Base-by-base conservation (phyloP, 2,329 filamentous ascomycete genomes). In the Clonostachys byssicola region DNA sequence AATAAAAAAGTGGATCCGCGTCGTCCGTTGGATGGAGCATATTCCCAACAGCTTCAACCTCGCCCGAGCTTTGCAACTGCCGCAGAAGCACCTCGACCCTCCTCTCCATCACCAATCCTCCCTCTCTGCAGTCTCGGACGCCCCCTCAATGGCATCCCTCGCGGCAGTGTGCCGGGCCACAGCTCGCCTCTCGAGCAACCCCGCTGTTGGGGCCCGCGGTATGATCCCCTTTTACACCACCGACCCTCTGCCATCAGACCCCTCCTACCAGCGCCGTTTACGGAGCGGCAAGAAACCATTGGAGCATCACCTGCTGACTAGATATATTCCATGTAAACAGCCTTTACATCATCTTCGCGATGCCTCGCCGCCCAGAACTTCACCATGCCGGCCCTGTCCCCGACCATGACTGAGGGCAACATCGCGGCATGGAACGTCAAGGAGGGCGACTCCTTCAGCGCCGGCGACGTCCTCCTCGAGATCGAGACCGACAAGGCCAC, bases 401-500 rank as follows among this genome's bases (percentile, higher is more conserved):
- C 90, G 47, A 95, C 90, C 48, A 95, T 95, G 90, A 95, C 89
- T 52, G 90, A 95, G 70, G 90, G 90, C 51, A 94, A 90, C 68
- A 95, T 95, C 60, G 80, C 88, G 43, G 81, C 70, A 51, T 95
- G 90, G 90, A 87, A 84, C 66, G 79, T 95, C 60, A 92, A 92
- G 68, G 90, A 95, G 72, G 90, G 89, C 63, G 88, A 94, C 56
- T 78, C 81, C 45, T 95, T 90, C 67, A 75, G 80, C 44, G 87
- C 89, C 49, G 90, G 90, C 56, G 90, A 95, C 66, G 89, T 95
- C 34, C 77, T 95, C 45, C 82, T 95, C 50, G 90, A 95, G 70
- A 94, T 95, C 64, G 90, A 95, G 73, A 95, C 90, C 49, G 90
- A 95, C 69, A 95, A 95, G 77, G 90, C 90, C 47, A 89, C 89